Evolutionary conservation across 176 grass and related monocot species (phyloP), one percentile per base, ranked within the genome.

Genomic region (Calamus simplicifolius): DNA sequence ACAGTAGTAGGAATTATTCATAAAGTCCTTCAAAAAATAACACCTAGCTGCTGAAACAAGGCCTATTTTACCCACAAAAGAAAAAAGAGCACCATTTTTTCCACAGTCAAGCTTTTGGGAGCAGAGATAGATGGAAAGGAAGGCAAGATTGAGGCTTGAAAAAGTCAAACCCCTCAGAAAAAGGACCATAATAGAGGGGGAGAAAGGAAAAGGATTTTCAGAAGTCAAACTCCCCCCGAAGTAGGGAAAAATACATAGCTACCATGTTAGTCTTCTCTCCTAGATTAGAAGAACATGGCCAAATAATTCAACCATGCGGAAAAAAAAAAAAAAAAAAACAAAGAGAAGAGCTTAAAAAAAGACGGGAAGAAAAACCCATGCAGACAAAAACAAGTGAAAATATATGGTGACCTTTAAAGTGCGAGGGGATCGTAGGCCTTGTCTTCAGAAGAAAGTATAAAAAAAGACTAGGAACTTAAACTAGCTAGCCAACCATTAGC

Each of bases 331-430:
- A 75, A 74, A 30, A 13, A 18, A 43, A 16, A 21, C 29, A 1
- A 2, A 21, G 29, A 16, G 23, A 62, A 62, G 49, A 50, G 29
- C 21, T 51, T 29, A 61, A 49, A 51, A 59, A 50, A 52, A 70
- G 18, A 8, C 28, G 58, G 64, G 17, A 56, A 26, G 3, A 67
- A 72, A 50, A 73, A 59, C 62, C 61, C 54, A 82, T 69, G 71
- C 49, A 88, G 84, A 23, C 75, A 76, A 85, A 87, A 78, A 88
- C 21, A 57, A 74, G 72, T 78, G 67, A 62, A 80, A 85, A 82
- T n/a, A n/a, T n/a, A n/a, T 85, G 81, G 81, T 64, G 70, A 72
- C 66, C 70, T 62, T 87, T 78, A 67, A 52, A 65, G 51, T 43
- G 38, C 12, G 35, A 57, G 68, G 54, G 48, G 69, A 78, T 60